Base-by-base conservation (phyloP, 306 rosid genomes). In the Crataegus laevigata region DNA sequence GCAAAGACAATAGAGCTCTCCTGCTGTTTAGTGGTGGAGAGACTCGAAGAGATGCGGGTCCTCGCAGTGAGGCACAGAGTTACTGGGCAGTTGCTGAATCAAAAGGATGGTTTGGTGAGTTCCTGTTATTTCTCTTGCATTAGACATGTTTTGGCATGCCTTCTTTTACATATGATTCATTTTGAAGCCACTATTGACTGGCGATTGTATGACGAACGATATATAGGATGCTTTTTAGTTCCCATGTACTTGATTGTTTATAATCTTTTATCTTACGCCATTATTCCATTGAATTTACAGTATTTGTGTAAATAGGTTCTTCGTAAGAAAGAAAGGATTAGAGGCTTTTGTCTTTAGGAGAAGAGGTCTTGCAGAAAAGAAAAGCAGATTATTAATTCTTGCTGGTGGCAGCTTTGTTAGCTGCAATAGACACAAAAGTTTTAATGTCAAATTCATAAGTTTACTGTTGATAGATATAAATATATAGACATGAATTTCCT, bases 1-100 rank as follows among this genome's bases (percentile, higher is more conserved):
- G 91, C 6, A 77, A 62, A 76, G 99, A 94, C 68, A 82, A 86
- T 45, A 52, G 42, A 40, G 89, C 92, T 80, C 68, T 94, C 85
- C 90, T 94, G 50, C 77, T 94, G 70, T 94, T 94, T 76, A 94
- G 98, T 61, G 98, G 98, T 11, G 97, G 97, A n/a, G 98, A 91
- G 88, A 94, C 98, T 32, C 75, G 96, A 68, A 89, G 84, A 79
- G 89, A 82, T 22, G 99, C 99, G 0, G 97, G 99, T 11, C 98
- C 98, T 43, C 86, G 97, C 25, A 91, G 98, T 36, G 97, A 94
- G 82, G 98, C 97, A 0, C 98, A 94, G 87, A 94, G 98, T 82
- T 94, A 90, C 82, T 94, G 97, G 96, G 94, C 91, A 58, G 96
- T 91, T 47, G 94, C 97, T 3, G 96, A 92, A 77, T 83, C 84